Conservation (phyloP, 139 green algal species). For the Ettlia oleoabundans region DNA sequence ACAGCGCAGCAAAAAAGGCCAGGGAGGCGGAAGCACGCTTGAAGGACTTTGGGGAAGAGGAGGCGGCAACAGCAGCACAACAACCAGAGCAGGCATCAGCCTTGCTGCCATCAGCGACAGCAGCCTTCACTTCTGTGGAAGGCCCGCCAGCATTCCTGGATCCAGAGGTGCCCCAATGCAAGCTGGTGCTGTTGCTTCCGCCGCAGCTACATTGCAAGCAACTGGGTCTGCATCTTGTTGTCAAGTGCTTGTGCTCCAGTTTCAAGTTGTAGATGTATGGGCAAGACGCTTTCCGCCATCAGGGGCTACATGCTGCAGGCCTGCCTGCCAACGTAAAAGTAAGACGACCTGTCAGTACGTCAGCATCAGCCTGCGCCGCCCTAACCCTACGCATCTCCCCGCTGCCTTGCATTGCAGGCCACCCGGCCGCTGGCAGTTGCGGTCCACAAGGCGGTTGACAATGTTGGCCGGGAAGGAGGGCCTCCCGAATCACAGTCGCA, state of each 20-base stretch:
- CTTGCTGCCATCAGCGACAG: slow-evolving; percentile 17
- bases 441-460: slow-evolving; percentile 7
- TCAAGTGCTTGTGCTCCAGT: too few relatives aligned
- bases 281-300: too few relatives aligned
- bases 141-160: slow-evolving; percentile 39
- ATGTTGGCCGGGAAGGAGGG: background rate
- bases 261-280: too few relatives aligned
- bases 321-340: background rate
- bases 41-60: slow-evolving; percentile 14
- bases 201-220: background rate
- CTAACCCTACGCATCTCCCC: too few relatives aligned
- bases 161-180: slow-evolving; percentile 14
- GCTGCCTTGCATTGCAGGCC: slow-evolving; percentile 6
- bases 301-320: too few relatives aligned
- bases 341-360: background rate
- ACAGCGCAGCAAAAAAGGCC: slow-evolving; percentile 11
- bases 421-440: slow-evolving; percentile 29
- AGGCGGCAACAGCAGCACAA: background rate
- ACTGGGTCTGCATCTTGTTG: background rate
- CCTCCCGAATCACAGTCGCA: background rate
- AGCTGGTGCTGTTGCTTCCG: too few relatives aligned
- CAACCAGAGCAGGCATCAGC: background rate
- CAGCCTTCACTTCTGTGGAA: slow-evolving; percentile 27
- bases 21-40: slow-evolving; percentile 4
- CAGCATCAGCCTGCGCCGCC: background rate